Evolutionary conservation across 306 rosid genomes (phyloP), one percentile per base, ranked within the genome.

Genomic region (Quercus aquifolioides): DNA sequence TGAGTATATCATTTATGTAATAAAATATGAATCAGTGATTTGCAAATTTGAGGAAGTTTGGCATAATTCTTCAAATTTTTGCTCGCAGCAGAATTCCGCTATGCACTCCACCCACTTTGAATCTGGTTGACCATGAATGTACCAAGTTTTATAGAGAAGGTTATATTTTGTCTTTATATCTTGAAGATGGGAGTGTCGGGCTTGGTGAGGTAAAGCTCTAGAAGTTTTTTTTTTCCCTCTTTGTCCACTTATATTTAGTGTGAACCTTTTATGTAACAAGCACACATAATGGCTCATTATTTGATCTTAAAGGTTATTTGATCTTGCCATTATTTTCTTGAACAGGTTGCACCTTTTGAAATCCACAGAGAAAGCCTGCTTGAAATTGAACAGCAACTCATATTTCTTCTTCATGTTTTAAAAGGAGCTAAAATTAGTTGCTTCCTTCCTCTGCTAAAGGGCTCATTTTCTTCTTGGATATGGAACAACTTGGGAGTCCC

Each of bases 311-410:
- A 28, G 55, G 73, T n/a, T 49, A 58, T 11, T 31, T 59, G 74
- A 71, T 74, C 26, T 1, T 65, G 10, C 43, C 49, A 49, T 64
- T 55, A 20, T 58, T 74, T 80, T 81, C 80, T 84, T 83, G 76
- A 76, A 76, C 92, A 94, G 97, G 91, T 94, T 85, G 90, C 99
- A 38, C 99, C 99, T 63, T 89, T 94, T 58, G 88, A 91, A 55
- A 81, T 89, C 78, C 89, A 86, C 74, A 83, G 14, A 78, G 97
- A 91, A 90, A 84, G 75, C 85, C 83, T 94, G 76, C 85, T 79
- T 74, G 97, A 92, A 76, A 94, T 92, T 33, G 99, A 94, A 79
- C 89, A 90, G 85, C 97, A 94, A 89, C 94, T 94, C 73, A 87
- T 87, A 83, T 92, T 87, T 83, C 92, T 94, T 74, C 77, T 86